Percentiles rank a stretch among this genome's conserved stretches.
These are phyloP conservation scores for Dendrobium nobile DNA, from an alignment of 106 monocot genomes.

Conservation along the genomic window DNA sequence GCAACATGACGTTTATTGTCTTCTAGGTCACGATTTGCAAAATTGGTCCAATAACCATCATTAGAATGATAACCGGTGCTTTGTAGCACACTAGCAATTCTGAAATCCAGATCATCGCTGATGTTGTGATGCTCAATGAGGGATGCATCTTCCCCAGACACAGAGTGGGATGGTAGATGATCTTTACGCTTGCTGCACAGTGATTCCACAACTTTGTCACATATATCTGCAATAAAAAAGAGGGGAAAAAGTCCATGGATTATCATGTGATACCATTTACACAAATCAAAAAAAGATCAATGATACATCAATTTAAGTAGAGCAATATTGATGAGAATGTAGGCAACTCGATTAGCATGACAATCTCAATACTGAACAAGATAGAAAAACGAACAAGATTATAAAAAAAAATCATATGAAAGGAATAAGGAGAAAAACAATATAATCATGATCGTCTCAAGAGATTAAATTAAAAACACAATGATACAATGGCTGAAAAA, in stretches of 20 bases:
- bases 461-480: background rate
- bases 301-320: background rate
- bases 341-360: background rate
- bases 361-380: background rate
- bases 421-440: background rate
- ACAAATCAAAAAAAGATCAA: background rate
- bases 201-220: conserved; percentile 72
- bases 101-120: conserved; percentile 71
- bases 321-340: background rate
- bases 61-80: conserved; percentile 81
- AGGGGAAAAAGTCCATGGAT: background rate
- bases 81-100: conserved; percentile 72
- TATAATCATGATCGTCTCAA: background rate
- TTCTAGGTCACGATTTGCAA: conserved; percentile 17
- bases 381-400: background rate
- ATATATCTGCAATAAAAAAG: conserved; percentile 43
- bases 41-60: conserved; percentile 41
- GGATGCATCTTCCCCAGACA: conserved; percentile 24
- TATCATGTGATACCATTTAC: background rate
- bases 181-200: conserved; percentile 54
- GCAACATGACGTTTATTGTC: conserved; percentile 74
- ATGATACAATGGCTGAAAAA: background rate
- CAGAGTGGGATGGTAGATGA: conserved; percentile 26
- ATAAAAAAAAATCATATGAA: background rate
- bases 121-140: conserved; percentile 33